Conservation (phyloP, 805 yeast species). For the Schwanniomyces yamadae region DNA sequence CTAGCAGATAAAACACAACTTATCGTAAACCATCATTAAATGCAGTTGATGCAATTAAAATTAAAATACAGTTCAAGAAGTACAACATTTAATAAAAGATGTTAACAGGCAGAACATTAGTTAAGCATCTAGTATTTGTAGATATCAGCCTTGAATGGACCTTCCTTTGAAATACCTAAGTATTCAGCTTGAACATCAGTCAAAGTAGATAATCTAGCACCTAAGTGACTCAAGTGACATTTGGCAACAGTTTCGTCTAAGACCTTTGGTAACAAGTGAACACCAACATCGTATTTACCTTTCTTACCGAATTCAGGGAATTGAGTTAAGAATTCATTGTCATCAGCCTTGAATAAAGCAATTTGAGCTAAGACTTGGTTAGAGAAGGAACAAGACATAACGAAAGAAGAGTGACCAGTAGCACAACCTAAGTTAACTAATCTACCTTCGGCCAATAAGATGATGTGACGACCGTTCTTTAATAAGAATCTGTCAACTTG, state of each 20-base stretch:
- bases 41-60: constrained; percentile 48
- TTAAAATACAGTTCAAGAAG: constrained; percentile 18
- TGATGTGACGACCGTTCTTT: constrained; percentile 86
- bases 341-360: constrained; percentile 89
- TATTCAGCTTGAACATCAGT: constrained; percentile 84
- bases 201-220: constrained; percentile 80
- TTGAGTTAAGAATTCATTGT: constrained; percentile 73
- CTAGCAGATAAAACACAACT: constrained; percentile 14
- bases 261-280: constrained; percentile 95
- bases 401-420: constrained; percentile 98
- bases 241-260: constrained; percentile 98
- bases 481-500: constrained; percentile 97
- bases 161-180: constrained; percentile 86
- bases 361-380: constrained; percentile 99
- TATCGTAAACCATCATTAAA: constrained; percentile 26
- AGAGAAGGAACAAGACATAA: constrained; percentile 99
- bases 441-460: constrained; percentile 98
- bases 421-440: constrained; percentile 99
- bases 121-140: constrained; percentile 77
- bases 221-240: constrained; percentile 92
- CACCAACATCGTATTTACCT: constrained; percentile 89
- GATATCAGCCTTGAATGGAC: constrained; percentile 97
- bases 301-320: constrained; percentile 89
- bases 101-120: constrained; percentile 14
- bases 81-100: constrained; percentile 7